Base-by-base conservation (phyloP, 805 yeast species). In the Pichia manshurica region DNA sequence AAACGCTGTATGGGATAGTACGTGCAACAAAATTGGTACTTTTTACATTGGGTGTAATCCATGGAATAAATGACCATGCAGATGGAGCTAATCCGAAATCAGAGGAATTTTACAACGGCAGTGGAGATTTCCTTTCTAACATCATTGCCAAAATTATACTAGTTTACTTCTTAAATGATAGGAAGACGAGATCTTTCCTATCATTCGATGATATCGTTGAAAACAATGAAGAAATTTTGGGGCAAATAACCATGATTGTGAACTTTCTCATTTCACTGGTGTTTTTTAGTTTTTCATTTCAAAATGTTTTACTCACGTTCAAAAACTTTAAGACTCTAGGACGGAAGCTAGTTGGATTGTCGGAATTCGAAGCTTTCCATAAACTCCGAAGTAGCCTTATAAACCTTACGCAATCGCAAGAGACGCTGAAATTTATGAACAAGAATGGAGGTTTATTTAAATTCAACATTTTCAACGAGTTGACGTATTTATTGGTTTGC, bases 221-320 rank as follows among this genome's bases (percentile, higher is more conserved):
- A 32, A 64, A 73, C 12, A 71, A 67, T 52, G 65, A 69, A 2
- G 72, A 66, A 51, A 59, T 74, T 50, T 66, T 49, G 10, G 46
- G 45, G 19, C 42, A 21, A 19, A 29, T 42, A 10, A 41, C 72
- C 22, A 71, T 70, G 47, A 75, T 70, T 54, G 63, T 77, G 35
- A 68, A 77, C 39, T 71, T 83, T 49, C 52, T 78, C 2, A 58
- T 83, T 15, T 78, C 87, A 1, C 78, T 82, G 10, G 71, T 74
- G 15, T 67, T 84, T 45, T 83, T 84, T 55, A 57, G 77, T 0
- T 74, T 84, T 49, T 80, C 87, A 1, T 73, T 84, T 55, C 79
- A 84, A 22, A 82, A 82, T 47, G 89, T 84, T 1, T 61, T 74
- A 42, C 65, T 73, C 36, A 82, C 90, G 0, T 74, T 83, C 49